Conservation (phyloP, 768 basidiomycete genomes). For the Panaeolus cyanescens region DNA sequence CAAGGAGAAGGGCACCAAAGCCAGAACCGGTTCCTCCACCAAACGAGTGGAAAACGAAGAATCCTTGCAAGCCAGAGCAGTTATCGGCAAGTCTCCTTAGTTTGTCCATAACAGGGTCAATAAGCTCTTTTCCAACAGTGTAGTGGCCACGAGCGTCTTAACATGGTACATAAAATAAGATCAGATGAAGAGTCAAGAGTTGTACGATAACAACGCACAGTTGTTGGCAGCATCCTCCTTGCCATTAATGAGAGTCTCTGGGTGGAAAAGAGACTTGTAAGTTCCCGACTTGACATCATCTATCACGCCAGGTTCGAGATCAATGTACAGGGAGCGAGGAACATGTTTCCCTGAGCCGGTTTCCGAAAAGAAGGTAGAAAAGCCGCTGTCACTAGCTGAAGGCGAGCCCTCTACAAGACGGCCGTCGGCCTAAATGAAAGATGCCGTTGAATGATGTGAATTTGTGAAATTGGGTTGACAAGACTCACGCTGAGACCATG, state of each 20-base stretch:
- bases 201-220: slow-evolving; percentile 56
- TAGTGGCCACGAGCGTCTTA: slow-evolving; percentile 97
- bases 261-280: slow-evolving; percentile 95
- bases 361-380: slow-evolving; percentile 98
- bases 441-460: slow-evolving; percentile 16
- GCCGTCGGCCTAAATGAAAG: slow-evolving; percentile 76
- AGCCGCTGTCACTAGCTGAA: slow-evolving; percentile 77
- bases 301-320: slow-evolving; percentile 92
- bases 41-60: slow-evolving; percentile 99
- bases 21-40: slow-evolving; percentile 99
- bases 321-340: slow-evolving; percentile 95
- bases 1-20: slow-evolving; percentile 94
- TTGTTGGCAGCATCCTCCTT: slow-evolving; percentile 99
- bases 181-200: slow-evolving; percentile 14
- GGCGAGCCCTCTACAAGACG: slow-evolving; percentile 76
- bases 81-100: slow-evolving; percentile 94
- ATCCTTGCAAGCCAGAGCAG: slow-evolving; percentile 95
- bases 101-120: slow-evolving; percentile 95
- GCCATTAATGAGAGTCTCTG: slow-evolving; percentile 94
- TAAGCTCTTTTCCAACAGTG: slow-evolving; percentile 97
- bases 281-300: slow-evolving; percentile 93
- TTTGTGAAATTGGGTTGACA: slow-evolving; percentile 2
- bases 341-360: slow-evolving; percentile 93
- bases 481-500: slow-evolving; percentile 89
- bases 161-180: slow-evolving; percentile 3